Percentiles rank a stretch among this genome's conserved stretches.
phyloP scores from a whole-genome alignment of 768 basidiomycete species.

The Jaapia argillacea region DNA sequence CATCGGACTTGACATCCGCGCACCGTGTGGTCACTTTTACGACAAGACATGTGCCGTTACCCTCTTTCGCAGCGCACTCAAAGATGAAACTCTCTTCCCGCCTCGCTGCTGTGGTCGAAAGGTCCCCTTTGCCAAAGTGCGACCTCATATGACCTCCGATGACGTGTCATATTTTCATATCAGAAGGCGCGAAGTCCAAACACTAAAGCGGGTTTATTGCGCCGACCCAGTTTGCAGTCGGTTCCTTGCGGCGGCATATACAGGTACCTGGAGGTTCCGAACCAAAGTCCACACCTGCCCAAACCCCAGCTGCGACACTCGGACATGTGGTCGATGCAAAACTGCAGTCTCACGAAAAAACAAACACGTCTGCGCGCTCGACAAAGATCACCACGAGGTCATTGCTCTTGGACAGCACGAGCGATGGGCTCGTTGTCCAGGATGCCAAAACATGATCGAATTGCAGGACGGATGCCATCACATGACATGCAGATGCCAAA shows the following conservation, averaged over 20 bases:
- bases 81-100: too few species aligned
- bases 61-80: not conserved
- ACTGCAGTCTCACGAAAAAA: conserved; percentile 2
- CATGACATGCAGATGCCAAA: conserved; percentile 29
- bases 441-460: conserved; percentile 28
- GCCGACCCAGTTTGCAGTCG: conserved; percentile 14
- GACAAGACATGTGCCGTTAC: not conserved
- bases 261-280: too few species aligned
- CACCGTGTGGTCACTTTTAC: not conserved
- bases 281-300: conserved; percentile 8
- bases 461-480: conserved; percentile 27
- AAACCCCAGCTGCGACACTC: conserved; percentile 4
- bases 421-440: conserved; percentile 30
- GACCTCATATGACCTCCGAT: conserved; percentile 5
- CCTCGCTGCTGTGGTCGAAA: too few species aligned
- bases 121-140: conserved; percentile 12
- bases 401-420: conserved; percentile 15
- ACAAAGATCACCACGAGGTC: conserved; percentile 16
- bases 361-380: conserved; percentile 10
- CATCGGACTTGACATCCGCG: too few species aligned
- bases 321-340: conserved; percentile 12
- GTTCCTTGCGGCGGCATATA: conserved; percentile 14
- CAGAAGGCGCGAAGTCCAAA: conserved; percentile 14
- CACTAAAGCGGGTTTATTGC: conserved; percentile 19
- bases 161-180: conserved; percentile 7